Base-by-base conservation (phyloP, 1,139 yeast species). In the Saccharomycopsis hybrid region DNA sequence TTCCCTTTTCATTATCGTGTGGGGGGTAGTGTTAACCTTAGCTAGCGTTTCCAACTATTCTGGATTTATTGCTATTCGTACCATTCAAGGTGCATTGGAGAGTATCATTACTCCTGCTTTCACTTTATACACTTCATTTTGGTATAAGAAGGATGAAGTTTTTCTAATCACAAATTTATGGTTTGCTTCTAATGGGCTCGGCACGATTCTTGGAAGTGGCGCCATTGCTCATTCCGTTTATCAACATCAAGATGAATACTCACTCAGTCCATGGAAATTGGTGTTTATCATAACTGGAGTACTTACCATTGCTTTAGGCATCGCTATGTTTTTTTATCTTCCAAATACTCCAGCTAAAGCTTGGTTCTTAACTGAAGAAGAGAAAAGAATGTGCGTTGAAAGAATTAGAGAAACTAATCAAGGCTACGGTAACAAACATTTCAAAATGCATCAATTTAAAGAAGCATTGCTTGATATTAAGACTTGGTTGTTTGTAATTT, bases 121-220 rank as follows among this genome's bases (percentile, higher is more conserved):
- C 57, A 73, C 78, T 43, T 66, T 76, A 44, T 65, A 80, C 43
- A 77, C 82, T 5, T 67, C 76, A 29, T 77, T 74, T 60, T 80
- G 78, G 73, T 79, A 76, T 63, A 73, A 68, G 45, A 68, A 65
- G 57, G 75, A 68, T 39, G 82, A 76, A 61, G 79, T 69, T 51
- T 76, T 71, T 54, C 62, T 70, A 47, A 71, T 82, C 59, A 67
- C 72, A 48, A 69, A 69, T 37, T 59, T 70, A 53, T 78, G 78
- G 80, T 74, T 73, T 55, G 70, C 74, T 24, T 73, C 69, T 58
- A 70, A 74, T 52, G 82, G 82, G 27, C 57, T 76, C 24, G 82
- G 82, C 53, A 67, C 71, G n/a, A 64, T 73, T 28, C 37, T 75
- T 9, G 78, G 77, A 3, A 18, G 18, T 18, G 51, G 62, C 73